Percentiles rank a stretch among this genome's conserved stretches.
Evolutionary conservation across 2,329 filamentous ascomycete species (phyloP).

Genomic region (Fusarium continuum): DNA sequence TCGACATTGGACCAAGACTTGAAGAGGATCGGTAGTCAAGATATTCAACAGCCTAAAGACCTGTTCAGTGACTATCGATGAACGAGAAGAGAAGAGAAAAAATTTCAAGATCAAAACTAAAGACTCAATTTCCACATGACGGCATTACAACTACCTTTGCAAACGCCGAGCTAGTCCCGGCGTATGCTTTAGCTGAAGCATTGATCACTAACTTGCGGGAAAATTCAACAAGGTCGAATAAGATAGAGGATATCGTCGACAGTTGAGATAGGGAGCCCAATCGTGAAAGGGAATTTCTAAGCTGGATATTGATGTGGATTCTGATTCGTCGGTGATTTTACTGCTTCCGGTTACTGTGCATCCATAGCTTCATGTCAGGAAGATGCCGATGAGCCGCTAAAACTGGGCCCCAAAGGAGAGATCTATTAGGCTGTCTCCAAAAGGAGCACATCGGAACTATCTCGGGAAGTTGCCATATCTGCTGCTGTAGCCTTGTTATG

Average conservation of each 20-base stretch:
- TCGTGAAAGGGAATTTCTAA: neutral
- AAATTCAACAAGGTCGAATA: neutral
- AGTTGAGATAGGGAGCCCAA: neutral
- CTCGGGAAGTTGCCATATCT: neutral
- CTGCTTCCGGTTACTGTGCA: neutral
- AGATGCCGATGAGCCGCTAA: conserved; percentile 7
- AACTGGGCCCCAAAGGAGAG: neutral
- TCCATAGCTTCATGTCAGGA: neutral
- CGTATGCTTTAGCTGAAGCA: too few relatives aligned
- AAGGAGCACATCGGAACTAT: neutral
- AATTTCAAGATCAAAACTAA: neutral
- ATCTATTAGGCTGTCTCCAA: neutral
- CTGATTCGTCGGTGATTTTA: neutral
- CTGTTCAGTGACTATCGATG: neutral
- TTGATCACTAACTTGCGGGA: conserved; percentile 1
- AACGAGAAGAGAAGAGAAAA: neutral
- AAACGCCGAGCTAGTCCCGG: conserved; percentile 2
- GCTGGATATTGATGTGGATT: conserved; percentile 2
- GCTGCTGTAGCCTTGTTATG: neutral
- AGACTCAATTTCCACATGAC: neutral
- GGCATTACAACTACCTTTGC: neutral
- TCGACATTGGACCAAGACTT: neutral
- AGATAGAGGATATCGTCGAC: neutral
- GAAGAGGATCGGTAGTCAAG: neutral
- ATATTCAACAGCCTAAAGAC: neutral